A percentile compares a stretch with the other conserved stretches of the same genome.
Conservation (phyloP, 805 yeast genomes). For the Ogataea nitratoaversa region DNA sequence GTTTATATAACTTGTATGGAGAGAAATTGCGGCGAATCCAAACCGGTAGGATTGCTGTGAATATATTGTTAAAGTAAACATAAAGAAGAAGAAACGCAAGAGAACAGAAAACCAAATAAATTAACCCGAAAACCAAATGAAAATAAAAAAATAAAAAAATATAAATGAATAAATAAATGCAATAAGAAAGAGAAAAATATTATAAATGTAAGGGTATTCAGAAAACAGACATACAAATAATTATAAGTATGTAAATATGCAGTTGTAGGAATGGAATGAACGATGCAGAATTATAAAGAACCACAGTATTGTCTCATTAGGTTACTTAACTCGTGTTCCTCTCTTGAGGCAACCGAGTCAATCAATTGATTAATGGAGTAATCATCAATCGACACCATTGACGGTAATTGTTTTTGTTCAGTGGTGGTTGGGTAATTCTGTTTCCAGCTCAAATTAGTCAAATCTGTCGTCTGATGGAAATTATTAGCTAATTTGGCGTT, state of each 20-base stretch:
- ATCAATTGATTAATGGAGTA: conserved; percentile 24
- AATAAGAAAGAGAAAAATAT: background rate
- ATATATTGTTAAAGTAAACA: background rate
- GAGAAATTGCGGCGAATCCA: background rate
- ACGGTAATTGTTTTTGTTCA: conserved; percentile 1
- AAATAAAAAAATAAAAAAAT: background rate
- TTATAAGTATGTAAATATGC: too few relatives aligned
- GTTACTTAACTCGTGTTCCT: conserved; percentile 30
- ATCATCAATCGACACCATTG: conserved; percentile 14
- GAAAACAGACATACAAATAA: background rate
- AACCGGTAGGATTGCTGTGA: background rate
- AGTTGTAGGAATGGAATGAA: too few relatives aligned
- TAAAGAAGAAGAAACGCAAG: background rate
- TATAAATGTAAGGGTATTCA: background rate
- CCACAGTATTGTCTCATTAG: conserved; percentile 33
- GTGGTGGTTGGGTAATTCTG: conserved; percentile 3
- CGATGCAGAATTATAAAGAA: background rate
- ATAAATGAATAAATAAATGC: background rate
- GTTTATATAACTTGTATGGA: too few relatives aligned
- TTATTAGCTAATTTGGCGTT: conserved; percentile 4
- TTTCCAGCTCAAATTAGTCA: conserved; percentile 3
- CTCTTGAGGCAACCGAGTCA: conserved; percentile 30
- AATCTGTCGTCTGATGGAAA: conserved; percentile 7
- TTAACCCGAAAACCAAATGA: background rate
- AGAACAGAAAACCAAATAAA: background rate